Evolutionary conservation across 1,284 basidiomycete species (phyloP).

Genomic region (Pterulicium gracile): DNA sequence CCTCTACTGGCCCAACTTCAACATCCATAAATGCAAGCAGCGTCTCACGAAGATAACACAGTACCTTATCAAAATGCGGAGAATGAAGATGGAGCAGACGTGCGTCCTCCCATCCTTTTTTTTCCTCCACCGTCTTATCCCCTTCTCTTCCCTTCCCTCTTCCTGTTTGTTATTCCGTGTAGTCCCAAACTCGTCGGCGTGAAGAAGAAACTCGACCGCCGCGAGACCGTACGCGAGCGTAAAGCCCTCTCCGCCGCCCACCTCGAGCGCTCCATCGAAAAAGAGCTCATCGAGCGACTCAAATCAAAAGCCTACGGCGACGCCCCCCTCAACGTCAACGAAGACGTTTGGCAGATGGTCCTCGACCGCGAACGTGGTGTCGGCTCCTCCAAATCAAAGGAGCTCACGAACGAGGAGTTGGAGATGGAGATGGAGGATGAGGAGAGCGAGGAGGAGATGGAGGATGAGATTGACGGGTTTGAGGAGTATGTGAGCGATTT

Average conservation of each 20-base stretch:
- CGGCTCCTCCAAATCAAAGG: slow-evolving; percentile 25
- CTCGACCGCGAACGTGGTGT: slow-evolving; percentile 67
- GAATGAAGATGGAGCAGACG: slow-evolving; percentile 84
- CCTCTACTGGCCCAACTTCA: slow-evolving; percentile 96
- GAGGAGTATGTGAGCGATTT: slow-evolving; percentile 84
- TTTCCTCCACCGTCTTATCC: slow-evolving; percentile 3
- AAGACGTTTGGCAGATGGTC: slow-evolving; percentile 90
- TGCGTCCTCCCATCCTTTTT: slow-evolving; percentile 29
- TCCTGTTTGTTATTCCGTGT: slow-evolving; percentile 2
- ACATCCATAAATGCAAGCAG: slow-evolving; percentile 98
- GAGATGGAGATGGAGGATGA: slow-evolving; percentile 47
- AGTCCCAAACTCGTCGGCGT: slow-evolving; percentile 91
- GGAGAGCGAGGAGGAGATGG: slow-evolving; percentile 37
- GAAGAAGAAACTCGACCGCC: slow-evolving; percentile 96
- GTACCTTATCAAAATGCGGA: slow-evolving; percentile 97
- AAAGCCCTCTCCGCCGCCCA: slow-evolving; percentile 94
- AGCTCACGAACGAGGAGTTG: slow-evolving; percentile 36
- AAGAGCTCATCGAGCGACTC: slow-evolving; percentile 90
- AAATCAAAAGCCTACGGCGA: slow-evolving; percentile 98
- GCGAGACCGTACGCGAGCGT: slow-evolving; percentile 86
- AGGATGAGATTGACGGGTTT: slow-evolving; percentile 49
- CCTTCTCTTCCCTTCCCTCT: slow-evolving; percentile 4
- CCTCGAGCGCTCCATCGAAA: slow-evolving; percentile 92
- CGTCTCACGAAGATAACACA: slow-evolving; percentile 98
- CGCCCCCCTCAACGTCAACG: slow-evolving; percentile 96